These are phyloP conservation scores for Candolleomyces eurysporus DNA, from an alignment of 768 basidiomycete genomes.

Conservation along the genomic window DNA sequence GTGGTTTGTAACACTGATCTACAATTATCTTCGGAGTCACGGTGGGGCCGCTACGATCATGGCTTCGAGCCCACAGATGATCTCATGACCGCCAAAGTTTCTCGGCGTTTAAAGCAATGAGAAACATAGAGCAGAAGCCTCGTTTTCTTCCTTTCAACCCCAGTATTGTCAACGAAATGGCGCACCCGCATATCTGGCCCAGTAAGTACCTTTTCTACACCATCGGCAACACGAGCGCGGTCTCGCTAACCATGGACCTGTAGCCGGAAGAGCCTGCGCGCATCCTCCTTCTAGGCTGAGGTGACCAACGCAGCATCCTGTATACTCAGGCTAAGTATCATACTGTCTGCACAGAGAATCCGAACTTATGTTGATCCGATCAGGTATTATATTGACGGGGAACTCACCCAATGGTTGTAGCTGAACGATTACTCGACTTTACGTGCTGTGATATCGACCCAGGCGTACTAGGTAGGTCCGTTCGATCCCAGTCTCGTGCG, in stretches of 20 bases:
- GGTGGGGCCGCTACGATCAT: too few relatives aligned
- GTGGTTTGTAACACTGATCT: too few relatives aligned
- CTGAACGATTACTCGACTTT: conserved; percentile 37
- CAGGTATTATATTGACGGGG: neutral
- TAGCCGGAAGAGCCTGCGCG: conserved; percentile 44
- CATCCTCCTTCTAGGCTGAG: conserved; percentile 54
- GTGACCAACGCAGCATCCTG: conserved; percentile 53
- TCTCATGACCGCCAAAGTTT: too few relatives aligned
- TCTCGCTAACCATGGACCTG: conserved; percentile 47
- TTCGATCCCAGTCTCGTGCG: neutral
- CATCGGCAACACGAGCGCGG: conserved; percentile 57
- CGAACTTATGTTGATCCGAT: conserved; percentile 14
- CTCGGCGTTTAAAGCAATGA: too few relatives aligned
- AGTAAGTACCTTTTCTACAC: conserved; percentile 53
- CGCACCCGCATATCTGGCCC: conserved; percentile 42
- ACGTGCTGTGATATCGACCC: conserved; percentile 53
- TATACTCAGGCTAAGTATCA: conserved; percentile 47
- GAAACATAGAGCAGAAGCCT: too few relatives aligned
- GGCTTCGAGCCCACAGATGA: too few relatives aligned
- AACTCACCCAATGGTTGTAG: conserved; percentile 12
- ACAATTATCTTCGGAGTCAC: too few relatives aligned
- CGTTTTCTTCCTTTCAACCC: too few relatives aligned
- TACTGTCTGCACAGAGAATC: conserved; percentile 17
- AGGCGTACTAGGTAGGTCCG: conserved; percentile 40
- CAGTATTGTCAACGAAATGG: conserved; percentile 26